These are phyloP conservation scores for Collybiopsis luxurians DNA, from an alignment of 768 basidiomycete genomes.

Conservation along the genomic window DNA sequence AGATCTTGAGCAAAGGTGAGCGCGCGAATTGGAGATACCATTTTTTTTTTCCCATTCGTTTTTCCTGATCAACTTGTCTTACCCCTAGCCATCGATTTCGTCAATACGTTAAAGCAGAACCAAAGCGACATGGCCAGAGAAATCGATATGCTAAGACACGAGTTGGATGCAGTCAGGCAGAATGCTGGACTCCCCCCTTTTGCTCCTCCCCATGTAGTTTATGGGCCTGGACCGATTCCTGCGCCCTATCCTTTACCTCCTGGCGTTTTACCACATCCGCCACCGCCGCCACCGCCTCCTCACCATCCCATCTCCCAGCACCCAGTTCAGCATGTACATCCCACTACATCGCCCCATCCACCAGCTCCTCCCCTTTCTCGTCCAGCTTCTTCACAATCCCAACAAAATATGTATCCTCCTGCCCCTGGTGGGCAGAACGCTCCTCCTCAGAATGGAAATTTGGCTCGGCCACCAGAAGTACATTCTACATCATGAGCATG, in stretches of 20 bases:
- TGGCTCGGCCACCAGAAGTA: conserved; percentile 40
- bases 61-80: conserved; percentile 7
- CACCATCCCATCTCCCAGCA: conserved; percentile 15
- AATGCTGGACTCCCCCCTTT: conserved; percentile 47
- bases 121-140: conserved; percentile 79
- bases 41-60: no score
- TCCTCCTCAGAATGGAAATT: conserved; percentile 41
- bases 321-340: conserved; percentile 18
- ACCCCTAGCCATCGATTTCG: conserved; percentile 80
- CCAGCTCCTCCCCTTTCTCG: conserved; percentile 43
- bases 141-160: conserved; percentile 74
- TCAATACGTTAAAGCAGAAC: conserved; percentile 70
- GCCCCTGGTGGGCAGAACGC: conserved; percentile 37
- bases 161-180: conserved; percentile 63
- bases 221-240: conserved; percentile 46
- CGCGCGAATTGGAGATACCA: conserved; percentile 8
- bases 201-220: conserved; percentile 47
- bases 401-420: conserved; percentile 53
- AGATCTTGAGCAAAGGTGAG: conserved; percentile 93
- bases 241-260: conserved; percentile 45
- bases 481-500: conserved; percentile 31
- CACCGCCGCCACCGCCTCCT: conserved; percentile 26
- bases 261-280: conserved; percentile 42
- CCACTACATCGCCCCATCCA: conserved; percentile 25
- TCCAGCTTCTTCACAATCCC: conserved; percentile 50